These are phyloP conservation scores for Leccinum olivaceopallidum DNA, from an alignment of 768 basidiomycete genomes.

Conservation along the genomic window DNA sequence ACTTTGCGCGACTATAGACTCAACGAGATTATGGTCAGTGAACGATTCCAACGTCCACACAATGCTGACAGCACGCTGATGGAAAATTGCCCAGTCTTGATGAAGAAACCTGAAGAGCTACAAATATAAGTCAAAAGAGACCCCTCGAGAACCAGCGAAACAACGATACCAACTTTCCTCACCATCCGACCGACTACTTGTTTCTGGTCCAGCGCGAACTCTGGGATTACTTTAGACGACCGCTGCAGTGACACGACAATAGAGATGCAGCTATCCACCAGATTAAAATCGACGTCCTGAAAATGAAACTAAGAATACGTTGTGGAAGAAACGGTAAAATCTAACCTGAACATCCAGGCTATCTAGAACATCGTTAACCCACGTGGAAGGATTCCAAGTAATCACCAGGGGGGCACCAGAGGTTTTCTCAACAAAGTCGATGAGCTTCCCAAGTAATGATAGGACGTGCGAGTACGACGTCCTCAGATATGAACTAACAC, in stretches of 20 bases:
- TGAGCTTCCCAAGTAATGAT: slow-evolving; percentile 50
- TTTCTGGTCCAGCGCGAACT: slow-evolving; percentile 54
- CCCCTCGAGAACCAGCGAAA: not conserved
- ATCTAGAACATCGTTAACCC: slow-evolving; percentile 58
- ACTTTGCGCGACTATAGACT: slow-evolving; percentile 74
- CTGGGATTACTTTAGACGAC: slow-evolving; percentile 50
- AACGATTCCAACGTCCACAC: slow-evolving; percentile 75
- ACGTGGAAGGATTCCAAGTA: slow-evolving; percentile 62
- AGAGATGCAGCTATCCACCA: slow-evolving; percentile 63
- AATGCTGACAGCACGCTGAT: slow-evolving; percentile 76
- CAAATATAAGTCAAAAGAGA: slow-evolving; percentile 10
- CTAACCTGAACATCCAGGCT: slow-evolving; percentile 58
- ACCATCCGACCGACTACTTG: slow-evolving; percentile 60
- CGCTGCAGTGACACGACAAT: slow-evolving; percentile 57
- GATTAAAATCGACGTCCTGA: slow-evolving; percentile 53
- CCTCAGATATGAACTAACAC: slow-evolving; percentile 38
- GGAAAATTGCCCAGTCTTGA: slow-evolving; percentile 66
- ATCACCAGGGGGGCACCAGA: slow-evolving; percentile 37
- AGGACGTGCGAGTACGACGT: slow-evolving; percentile 56
- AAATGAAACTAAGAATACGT: slow-evolving; percentile 9
- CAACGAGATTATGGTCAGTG: slow-evolving; percentile 62
- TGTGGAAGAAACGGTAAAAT: not conserved
- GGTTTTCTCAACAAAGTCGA: slow-evolving; percentile 40
- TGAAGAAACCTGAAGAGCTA: slow-evolving; percentile 76
- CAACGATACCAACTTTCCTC: slow-evolving; percentile 38